phyloP scores from a whole-genome alignment of 768 basidiomycete species.

The Glaciozyma martinii region DNA sequence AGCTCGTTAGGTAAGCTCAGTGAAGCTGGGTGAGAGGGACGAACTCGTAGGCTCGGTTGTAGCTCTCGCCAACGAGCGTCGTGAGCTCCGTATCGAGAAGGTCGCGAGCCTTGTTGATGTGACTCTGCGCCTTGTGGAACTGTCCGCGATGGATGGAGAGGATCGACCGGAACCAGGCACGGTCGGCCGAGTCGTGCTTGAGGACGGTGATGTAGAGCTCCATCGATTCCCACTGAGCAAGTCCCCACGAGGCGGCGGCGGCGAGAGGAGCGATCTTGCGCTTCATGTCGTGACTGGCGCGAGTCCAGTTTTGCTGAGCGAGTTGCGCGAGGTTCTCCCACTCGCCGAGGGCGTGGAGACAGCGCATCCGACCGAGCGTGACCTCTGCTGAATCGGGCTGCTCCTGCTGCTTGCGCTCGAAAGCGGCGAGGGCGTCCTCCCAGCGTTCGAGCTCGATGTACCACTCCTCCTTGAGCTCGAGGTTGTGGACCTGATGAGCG shows the following conservation, averaged over 20 bases:
- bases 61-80: constrained; percentile 86
- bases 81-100: constrained; percentile 81
- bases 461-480: constrained; percentile 93
- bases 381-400: constrained; percentile 69
- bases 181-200: constrained; percentile 84
- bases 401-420: constrained; percentile 65
- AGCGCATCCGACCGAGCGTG: constrained; percentile 85
- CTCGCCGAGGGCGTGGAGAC: constrained; percentile 91
- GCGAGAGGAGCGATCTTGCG: constrained; percentile 92
- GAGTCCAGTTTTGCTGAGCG: constrained; percentile 80
- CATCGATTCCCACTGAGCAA: constrained; percentile 96
- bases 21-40: constrained; percentile 34
- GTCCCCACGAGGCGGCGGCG: constrained; percentile 91
- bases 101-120: constrained; percentile 88
- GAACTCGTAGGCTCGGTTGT: constrained; percentile 94
- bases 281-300: constrained; percentile 62
- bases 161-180: constrained; percentile 92
- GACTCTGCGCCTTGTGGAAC: constrained; percentile 76
- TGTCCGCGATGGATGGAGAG: constrained; percentile 93
- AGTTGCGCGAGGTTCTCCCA: constrained; percentile 84
- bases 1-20: not conserved
- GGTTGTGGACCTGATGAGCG: constrained; percentile 80
- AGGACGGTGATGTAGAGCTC: constrained; percentile 91
- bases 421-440: constrained; percentile 83
- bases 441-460: constrained; percentile 92